Percentiles rank a stretch among this genome's conserved stretches.
Evolutionary conservation across 2,329 filamentous ascomycete species (phyloP).

Genomic region (Calonectria pseudoturangicola): DNA sequence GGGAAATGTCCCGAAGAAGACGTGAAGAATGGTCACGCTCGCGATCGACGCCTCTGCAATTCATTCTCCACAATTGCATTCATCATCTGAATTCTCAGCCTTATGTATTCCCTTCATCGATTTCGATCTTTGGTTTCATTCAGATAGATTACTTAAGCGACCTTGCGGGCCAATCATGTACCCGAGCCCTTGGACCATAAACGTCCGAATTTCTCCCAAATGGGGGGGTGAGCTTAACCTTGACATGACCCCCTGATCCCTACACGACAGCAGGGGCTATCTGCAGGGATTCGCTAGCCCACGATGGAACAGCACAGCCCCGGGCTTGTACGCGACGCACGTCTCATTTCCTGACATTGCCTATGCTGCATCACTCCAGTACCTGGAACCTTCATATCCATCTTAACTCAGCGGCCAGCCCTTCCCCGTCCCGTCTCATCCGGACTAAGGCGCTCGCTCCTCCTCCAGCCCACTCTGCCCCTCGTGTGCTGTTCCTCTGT

Average conservation of each 20-base stretch:
- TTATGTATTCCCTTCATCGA: conserved; percentile 11
- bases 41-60: background rate
- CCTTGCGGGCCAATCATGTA: background rate
- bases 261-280: background rate
- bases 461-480: conserved; percentile 1
- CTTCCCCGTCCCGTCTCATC: conserved; percentile 21
- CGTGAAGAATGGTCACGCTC: background rate
- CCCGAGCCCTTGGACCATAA: background rate
- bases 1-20: no score
- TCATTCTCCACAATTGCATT: background rate
- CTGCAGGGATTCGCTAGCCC: conserved; percentile 1
- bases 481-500: background rate
- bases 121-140: conserved; percentile 20
- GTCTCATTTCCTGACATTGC: conserved; percentile 21
- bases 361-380: background rate
- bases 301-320: conserved; percentile 17
- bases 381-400: conserved; percentile 18
- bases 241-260: background rate
- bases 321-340: conserved; percentile 11
- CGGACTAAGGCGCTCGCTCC: background rate
- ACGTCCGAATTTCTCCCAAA: background rate
- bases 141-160: conserved; percentile 16
- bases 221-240: conserved; percentile 17
- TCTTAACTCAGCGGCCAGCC: conserved; percentile 14
- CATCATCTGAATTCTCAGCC: conserved; percentile 4